Conservation (phyloP, 1,284 basidiomycete genomes). For the Anthracocystis panici-leucophaei region DNA sequence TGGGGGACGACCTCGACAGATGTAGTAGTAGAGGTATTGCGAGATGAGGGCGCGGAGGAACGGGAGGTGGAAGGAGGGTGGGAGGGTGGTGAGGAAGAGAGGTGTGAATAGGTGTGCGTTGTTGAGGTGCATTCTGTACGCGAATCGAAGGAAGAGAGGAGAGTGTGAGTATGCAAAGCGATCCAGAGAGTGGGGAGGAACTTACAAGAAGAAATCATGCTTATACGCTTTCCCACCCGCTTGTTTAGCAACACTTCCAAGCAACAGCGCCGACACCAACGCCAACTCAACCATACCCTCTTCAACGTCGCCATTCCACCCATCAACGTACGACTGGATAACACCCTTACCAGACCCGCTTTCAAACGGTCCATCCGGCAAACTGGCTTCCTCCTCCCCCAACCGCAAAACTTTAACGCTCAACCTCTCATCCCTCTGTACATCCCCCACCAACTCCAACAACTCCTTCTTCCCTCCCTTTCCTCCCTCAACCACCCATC, state of each 20-base stretch:
- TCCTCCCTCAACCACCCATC: slow-evolving; percentile 16
- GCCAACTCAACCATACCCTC: slow-evolving; percentile 26
- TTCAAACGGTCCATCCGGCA: slow-evolving; percentile 31
- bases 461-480: background rate
- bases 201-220: slow-evolving; percentile 53
- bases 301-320: slow-evolving; percentile 10
- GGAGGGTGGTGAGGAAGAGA: slow-evolving; percentile 11
- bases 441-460: slow-evolving; percentile 21
- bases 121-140: slow-evolving; percentile 43
- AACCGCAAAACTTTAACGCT: slow-evolving; percentile 5
- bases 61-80: background rate
- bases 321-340: slow-evolving; percentile 33
- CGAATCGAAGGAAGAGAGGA: background rate
- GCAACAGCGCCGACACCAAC: slow-evolving; percentile 21
- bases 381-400: slow-evolving; percentile 1
- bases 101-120: slow-evolving; percentile 47
- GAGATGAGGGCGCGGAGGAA: slow-evolving; percentile 27
- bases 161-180: background rate
- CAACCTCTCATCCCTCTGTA: slow-evolving; percentile 24
- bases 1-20: slow-evolving; percentile 29
- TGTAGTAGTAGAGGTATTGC: slow-evolving; percentile 30
- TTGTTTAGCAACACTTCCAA: slow-evolving; percentile 32
- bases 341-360: slow-evolving; percentile 3
- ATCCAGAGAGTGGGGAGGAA: too few species aligned
- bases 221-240: slow-evolving; percentile 6